Evolutionary conservation across 2,329 filamentous ascomycete genomes (phyloP).

Genomic region (Paramyrothecium roridum): DNA sequence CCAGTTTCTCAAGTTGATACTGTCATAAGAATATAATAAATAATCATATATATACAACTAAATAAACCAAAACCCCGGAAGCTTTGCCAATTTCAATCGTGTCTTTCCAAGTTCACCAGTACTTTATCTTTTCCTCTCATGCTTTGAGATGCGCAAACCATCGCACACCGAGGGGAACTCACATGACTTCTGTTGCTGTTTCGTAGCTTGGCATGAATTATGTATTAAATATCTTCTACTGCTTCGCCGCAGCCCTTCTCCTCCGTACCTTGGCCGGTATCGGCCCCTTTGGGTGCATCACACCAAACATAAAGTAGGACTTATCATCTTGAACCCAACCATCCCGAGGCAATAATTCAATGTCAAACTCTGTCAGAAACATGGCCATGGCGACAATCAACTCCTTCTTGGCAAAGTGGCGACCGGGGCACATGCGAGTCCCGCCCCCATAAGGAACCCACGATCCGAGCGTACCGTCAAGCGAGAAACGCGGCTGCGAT

Average conservation of each 20-base stretch:
- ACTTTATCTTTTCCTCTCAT: too few species aligned
- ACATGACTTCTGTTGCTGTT: too few species aligned
- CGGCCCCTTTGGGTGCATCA: constrained; percentile 13
- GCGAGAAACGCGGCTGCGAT: constrained; percentile 10
- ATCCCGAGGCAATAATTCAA: constrained; percentile 17
- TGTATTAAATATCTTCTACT: not conserved
- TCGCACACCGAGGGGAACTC: too few species aligned
- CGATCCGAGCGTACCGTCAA: constrained; percentile 21
- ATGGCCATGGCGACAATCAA: constrained; percentile 24
- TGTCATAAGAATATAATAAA: too few species aligned
- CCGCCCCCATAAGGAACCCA: constrained; percentile 33
- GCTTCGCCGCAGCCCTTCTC: not conserved
- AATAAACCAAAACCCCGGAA: too few species aligned
- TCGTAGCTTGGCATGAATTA: too few species aligned
- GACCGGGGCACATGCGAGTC: constrained; percentile 27
- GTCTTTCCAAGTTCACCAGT: too few species aligned
- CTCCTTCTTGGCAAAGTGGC: constrained; percentile 31
- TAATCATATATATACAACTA: too few species aligned
- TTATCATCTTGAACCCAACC: constrained; percentile 11
- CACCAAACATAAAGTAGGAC: constrained; percentile 18
- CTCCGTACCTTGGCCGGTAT: constrained; percentile 11
- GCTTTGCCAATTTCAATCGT: too few species aligned
- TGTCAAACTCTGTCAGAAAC: constrained; percentile 25
- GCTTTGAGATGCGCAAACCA: too few species aligned
- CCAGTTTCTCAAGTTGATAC: too few species aligned